These are phyloP conservation scores for Trichosporon coremiiforme DNA, from an alignment of 1,284 basidiomycete species.

Conservation along the genomic window DNA sequence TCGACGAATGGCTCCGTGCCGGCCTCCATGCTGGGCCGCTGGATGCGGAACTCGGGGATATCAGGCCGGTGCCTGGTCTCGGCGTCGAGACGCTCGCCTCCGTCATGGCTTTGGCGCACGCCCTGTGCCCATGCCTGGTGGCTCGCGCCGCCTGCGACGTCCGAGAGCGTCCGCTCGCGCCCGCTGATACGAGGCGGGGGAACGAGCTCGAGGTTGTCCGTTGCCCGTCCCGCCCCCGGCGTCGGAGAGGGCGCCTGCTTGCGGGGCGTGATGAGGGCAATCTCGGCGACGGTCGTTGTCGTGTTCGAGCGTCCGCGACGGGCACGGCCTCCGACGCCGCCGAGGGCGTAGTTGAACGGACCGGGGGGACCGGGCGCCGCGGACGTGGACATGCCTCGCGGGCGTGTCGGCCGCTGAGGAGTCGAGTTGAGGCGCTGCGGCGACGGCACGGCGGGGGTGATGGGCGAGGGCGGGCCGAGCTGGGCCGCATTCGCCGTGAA, in stretches of 20 bases:
- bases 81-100: background rate
- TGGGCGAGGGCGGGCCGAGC: conserved; percentile 16
- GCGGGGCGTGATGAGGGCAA: background rate
- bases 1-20: background rate
- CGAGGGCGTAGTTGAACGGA: conserved; percentile 49
- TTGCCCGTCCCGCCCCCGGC: background rate
- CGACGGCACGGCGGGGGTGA: conserved; percentile 18
- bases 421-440: background rate
- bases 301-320: conserved; percentile 36
- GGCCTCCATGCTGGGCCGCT: conserved; percentile 29
- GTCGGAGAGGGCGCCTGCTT: background rate
- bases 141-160: conserved; percentile 14
- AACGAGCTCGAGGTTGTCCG: background rate
- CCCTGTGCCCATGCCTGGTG: background rate
- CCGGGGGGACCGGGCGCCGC: conserved; percentile 21
- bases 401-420: conserved; percentile 21
- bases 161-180: background rate
- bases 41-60: conserved; percentile 24
- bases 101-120: conserved; percentile 3
- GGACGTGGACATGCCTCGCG: conserved; percentile 36
- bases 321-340: conserved; percentile 54
- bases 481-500: conserved; percentile 45
- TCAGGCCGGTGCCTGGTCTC: background rate
- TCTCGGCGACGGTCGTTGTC: background rate
- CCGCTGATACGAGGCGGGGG: background rate